phyloP scores from a whole-genome alignment of 2,329 filamentous ascomycete species.

The Claviceps digitariae region DNA sequence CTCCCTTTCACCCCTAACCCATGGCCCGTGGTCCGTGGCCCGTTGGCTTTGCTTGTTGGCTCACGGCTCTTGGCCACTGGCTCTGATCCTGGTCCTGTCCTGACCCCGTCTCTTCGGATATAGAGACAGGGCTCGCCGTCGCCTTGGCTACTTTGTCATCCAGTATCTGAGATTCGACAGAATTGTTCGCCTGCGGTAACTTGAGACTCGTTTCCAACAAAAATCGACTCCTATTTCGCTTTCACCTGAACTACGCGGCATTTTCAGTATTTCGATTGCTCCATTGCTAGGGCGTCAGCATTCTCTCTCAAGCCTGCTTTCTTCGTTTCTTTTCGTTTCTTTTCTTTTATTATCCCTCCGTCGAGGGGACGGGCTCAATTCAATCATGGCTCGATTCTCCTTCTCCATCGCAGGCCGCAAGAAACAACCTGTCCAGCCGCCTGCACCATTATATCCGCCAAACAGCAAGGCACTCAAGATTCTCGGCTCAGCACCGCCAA shows the following conservation, averaged over 20 bases:
- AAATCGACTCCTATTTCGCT: neutral
- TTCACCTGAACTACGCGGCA: neutral
- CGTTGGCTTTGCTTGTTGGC: neutral
- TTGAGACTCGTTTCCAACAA: neutral
- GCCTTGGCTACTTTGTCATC: neutral
- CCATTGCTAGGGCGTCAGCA: neutral
- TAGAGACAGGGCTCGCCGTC: neutral
- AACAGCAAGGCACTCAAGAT: slow-evolving; percentile 39
- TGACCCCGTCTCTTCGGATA: neutral
- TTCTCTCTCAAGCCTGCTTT: neutral
- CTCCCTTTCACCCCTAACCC: neutral
- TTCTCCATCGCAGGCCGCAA: slow-evolving; percentile 35
- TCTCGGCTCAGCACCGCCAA: slow-evolving; percentile 32
- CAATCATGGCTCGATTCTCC: slow-evolving; percentile 30
- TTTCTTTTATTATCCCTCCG: neutral
- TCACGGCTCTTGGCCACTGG: neutral
- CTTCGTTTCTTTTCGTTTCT: neutral
- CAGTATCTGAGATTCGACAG: neutral
- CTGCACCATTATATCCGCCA: slow-evolving; percentile 19
- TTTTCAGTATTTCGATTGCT: neutral
- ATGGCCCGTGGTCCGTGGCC: neutral
- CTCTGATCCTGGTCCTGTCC: neutral
- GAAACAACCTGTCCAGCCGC: slow-evolving; percentile 22
- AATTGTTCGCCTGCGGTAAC: too few relatives aligned
- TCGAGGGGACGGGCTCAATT: neutral